Base-by-base conservation (phyloP, 1,139 yeast species). In the Debaryomyces sp. region DNA sequence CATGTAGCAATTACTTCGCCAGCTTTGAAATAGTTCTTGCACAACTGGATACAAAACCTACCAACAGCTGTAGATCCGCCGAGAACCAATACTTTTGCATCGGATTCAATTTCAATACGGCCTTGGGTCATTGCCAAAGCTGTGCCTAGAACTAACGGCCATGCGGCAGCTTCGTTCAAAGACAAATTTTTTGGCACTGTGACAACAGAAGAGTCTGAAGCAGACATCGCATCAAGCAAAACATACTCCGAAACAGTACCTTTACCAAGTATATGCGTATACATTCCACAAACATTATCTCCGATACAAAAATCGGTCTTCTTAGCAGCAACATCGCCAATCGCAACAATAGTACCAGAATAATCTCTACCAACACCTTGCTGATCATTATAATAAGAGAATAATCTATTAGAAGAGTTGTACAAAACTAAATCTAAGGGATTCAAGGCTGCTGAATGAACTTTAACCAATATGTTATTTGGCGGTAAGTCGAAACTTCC, bases 61-160 rank as follows among this genome's bases (percentile, higher is more conserved):
- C 94, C 96, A 5, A 87, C 87, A 12, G 85, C 73, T 1, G 95
- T 81, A 4, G 89, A 82, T n/a, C 87, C 94, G 39, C 96, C 96
- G 50, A 87, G 72, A 36, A 89, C 72, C 43, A 87, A 69, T 1
- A 87, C 77, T 51, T 68, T 68, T 10, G 41, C 39, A 18, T 29
- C 15, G 9, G 37, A 17, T 8, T 39, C 38, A 22, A 22, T 15
- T 38, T 52, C 60, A 8, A 61, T 47, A 49, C 55, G 67, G 5
- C 34, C 34, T 46, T 65, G 65, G 43, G 83, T 61, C 47, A 81
- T 60, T 39, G 69, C 71, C 53, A 62, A 70, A 0, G 90, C 89
- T 1, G 90, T 73, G 6, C 85, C 85, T 51, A 81, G 77, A 83
- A 83, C 77, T 57, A 78, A 61, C 45, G 85, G 77, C 74, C 84